Conservation (phyloP, 176 grass and related monocot species). For the Juncus inflexus region DNA sequence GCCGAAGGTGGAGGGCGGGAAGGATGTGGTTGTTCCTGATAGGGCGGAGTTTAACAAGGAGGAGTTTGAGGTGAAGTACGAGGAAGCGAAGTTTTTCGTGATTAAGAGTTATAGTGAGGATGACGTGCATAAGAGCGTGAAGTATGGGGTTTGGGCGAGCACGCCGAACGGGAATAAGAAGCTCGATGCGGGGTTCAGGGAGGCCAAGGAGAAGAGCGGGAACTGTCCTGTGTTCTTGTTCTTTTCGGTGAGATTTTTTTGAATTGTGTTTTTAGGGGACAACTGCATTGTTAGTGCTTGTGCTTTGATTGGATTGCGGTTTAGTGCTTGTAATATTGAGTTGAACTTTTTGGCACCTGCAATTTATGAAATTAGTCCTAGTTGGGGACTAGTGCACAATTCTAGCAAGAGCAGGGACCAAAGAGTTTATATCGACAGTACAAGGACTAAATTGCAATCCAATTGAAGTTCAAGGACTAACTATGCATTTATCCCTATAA, state of each 20-base stretch:
- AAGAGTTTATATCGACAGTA: no score
- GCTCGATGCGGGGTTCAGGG: slow-evolving; percentile 70
- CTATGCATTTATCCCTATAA: no score
- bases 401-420: no score
- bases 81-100: slow-evolving; percentile 82
- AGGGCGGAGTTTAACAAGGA: slow-evolving; percentile 63
- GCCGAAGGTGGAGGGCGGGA: slow-evolving; percentile 36
- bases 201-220: slow-evolving; percentile 66
- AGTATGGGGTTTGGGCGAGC: slow-evolving; percentile 92
- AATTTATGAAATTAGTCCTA: no score
- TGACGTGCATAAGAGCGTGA: slow-evolving; percentile 97
- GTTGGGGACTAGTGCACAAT: no score
- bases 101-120: slow-evolving; percentile 97
- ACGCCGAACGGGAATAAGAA: slow-evolving; percentile 99
- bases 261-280: no score
- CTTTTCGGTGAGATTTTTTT: slow-evolving; percentile 70
- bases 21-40: slow-evolving; percentile 47
- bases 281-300: no score
- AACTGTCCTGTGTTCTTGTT: slow-evolving; percentile 85
- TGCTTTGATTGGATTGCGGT: no score
- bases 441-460: no score
- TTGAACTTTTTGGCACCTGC: no score
- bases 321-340: no score
- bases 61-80: slow-evolving; percentile 56
- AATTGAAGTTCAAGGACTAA: no score